These are phyloP conservation scores for Myriosclerotinia duriaeana DNA, from an alignment of 2,329 filamentous ascomycete species.

Conservation along the genomic window DNA sequence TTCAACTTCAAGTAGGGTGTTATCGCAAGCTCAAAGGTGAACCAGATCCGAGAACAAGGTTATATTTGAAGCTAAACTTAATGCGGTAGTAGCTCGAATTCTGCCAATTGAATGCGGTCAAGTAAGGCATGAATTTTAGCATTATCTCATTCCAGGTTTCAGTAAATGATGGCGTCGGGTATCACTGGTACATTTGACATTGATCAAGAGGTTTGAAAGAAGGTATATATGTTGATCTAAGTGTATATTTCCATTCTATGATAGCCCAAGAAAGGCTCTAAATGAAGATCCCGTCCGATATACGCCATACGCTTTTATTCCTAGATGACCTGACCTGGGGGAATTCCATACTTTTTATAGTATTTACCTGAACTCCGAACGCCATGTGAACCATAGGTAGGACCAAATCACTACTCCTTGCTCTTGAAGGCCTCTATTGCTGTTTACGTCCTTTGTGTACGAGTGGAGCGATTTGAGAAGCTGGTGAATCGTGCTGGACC, in stretches of 20 bases:
- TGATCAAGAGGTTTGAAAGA: too few relatives aligned
- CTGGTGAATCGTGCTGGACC: slow-evolving; percentile 67
- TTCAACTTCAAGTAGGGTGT: background rate
- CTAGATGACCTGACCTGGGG: slow-evolving; percentile 6
- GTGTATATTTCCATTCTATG: slow-evolving; percentile 1
- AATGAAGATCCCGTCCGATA: background rate
- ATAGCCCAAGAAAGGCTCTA: background rate
- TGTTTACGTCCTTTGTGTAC: slow-evolving; percentile 32
- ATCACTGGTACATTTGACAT: too few relatives aligned
- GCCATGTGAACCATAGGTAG: slow-evolving; percentile 10
- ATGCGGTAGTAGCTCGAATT: background rate
- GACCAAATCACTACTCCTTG: slow-evolving; percentile 3
- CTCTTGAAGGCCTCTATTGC: background rate
- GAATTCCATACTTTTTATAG: slow-evolving; percentile 7
- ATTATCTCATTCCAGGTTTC: too few relatives aligned
- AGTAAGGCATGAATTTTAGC: too few relatives aligned
- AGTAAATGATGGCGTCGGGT: too few relatives aligned
- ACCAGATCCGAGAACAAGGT: slow-evolving; percentile 1
- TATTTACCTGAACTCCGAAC: slow-evolving; percentile 18
- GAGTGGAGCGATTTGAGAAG: slow-evolving; percentile 21
- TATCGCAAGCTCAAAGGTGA: slow-evolving; percentile 5
- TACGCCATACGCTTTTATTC: slow-evolving; percentile 16
- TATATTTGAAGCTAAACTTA: background rate
- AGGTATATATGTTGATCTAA: too few relatives aligned
- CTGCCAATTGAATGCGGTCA: background rate